A percentile compares a stretch with the other conserved stretches of the same genome.
Conservation (phyloP, 345 rosid genomes). For the Rhodamnia argentea region DNA sequence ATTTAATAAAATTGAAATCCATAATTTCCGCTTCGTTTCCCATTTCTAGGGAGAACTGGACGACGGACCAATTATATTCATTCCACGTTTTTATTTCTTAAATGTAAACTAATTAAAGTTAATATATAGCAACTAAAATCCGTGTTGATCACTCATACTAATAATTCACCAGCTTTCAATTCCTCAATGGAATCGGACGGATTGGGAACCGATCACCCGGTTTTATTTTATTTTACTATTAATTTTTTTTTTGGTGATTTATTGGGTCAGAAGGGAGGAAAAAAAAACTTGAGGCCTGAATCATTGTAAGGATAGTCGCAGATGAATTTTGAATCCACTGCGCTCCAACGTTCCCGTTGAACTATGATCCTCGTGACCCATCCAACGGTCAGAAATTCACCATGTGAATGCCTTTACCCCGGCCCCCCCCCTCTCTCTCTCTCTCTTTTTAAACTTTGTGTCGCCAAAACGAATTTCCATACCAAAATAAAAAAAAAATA, state of each 20-base stretch:
- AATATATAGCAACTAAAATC: no score
- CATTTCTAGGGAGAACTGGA: no score
- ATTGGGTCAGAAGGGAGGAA: neutral
- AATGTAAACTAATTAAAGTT: no score
- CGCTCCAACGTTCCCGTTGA: conserved; percentile 59
- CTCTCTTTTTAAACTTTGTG: neutral
- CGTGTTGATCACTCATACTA: no score
- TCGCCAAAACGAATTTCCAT: neutral
- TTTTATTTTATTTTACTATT: neutral
- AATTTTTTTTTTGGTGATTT: neutral
- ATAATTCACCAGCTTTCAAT: no score
- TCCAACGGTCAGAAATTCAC: conserved; percentile 44
- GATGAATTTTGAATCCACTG: conserved; percentile 20
- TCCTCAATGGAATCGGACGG: no score
- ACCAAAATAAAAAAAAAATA: neutral
- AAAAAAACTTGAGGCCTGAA: neutral
- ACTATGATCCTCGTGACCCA: conserved; percentile 11
- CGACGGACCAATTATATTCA: no score
- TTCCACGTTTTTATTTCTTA: no score
- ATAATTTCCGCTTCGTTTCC: no score
- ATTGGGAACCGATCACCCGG: neutral
- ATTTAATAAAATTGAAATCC: no score
- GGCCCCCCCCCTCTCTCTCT: neutral
- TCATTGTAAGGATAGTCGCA: neutral
- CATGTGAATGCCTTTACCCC: conserved; percentile 60